Conservation (phyloP, 352 stramenopile genomes). For the Globisporangium spiculum region DNA sequence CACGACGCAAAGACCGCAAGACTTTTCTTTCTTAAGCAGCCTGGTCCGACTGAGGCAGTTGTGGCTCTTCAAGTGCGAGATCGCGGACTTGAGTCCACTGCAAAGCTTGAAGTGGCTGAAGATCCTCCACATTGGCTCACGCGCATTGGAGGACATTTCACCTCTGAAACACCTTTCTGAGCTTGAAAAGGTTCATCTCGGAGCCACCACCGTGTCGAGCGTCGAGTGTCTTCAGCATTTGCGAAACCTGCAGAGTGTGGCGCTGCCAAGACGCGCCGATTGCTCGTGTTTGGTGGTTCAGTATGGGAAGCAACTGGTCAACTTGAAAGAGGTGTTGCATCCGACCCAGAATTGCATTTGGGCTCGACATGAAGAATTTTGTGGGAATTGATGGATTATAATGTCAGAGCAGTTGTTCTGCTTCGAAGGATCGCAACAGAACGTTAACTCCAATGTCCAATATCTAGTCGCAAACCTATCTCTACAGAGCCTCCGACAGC, state of each 20-base stretch:
- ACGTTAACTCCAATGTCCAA: neutral
- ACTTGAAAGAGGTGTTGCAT: constrained; percentile 9
- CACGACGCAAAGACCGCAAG: neutral
- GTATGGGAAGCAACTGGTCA: neutral
- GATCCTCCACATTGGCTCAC: neutral
- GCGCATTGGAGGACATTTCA: neutral
- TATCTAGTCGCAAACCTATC: neutral
- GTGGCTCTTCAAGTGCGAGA: neutral
- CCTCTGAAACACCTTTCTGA: neutral
- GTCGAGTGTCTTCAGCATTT: neutral
- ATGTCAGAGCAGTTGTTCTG: neutral
- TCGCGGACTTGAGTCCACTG: neutral
- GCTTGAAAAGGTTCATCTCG: neutral
- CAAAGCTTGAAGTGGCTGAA: neutral
- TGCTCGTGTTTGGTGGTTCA: neutral
- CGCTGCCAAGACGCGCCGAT: neutral
- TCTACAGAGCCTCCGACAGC: neutral
- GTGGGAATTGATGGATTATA: neutral
- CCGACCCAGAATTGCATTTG: neutral
- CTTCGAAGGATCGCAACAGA: no score
- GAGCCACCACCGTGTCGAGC: neutral
- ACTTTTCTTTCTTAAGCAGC: neutral
- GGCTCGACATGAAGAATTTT: neutral
- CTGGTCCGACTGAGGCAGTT: neutral
- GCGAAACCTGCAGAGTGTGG: neutral